Evolutionary conservation across 768 basidiomycete genomes (phyloP).

Genomic region (Sarcodon sp.): DNA sequence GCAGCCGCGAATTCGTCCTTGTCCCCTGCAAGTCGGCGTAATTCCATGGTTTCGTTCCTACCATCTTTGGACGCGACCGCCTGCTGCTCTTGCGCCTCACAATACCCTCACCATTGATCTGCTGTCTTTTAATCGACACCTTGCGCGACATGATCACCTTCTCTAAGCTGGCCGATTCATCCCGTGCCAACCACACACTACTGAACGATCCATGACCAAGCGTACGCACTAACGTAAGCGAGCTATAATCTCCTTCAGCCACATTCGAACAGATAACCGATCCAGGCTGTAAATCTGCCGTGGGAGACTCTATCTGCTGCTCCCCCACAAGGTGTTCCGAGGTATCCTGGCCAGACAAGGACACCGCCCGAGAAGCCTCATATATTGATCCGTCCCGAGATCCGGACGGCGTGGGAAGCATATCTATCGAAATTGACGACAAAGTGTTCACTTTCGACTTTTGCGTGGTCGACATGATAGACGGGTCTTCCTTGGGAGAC

Average conservation of each 20-base stretch:
- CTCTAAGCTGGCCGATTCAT: conserved; percentile 9
- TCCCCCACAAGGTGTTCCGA: conserved; percentile 1
- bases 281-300: neutral
- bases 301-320: neutral
- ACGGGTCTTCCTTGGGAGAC: neutral
- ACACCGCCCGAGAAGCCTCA: conserved; percentile 3
- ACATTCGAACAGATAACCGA: conserved; percentile 5
- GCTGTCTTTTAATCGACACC: conserved; percentile 1
- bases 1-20: neutral
- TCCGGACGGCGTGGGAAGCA: neutral
- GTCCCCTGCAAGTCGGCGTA: neutral
- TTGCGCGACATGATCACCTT: conserved; percentile 15
- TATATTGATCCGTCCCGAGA: neutral
- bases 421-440: neutral
- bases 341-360: conserved; percentile 5
- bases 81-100: conserved; percentile 11
- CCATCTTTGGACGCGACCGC: conserved; percentile 5
- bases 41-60: conserved; percentile 7
- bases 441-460: neutral
- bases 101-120: conserved; percentile 3
- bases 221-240: conserved; percentile 34
- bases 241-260: neutral
- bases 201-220: conserved; percentile 69
- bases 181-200: conserved; percentile 59
- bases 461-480: neutral